A percentile compares a stretch with the other conserved stretches of the same genome.
Conservation (phyloP, 2,329 filamentous ascomycete genomes). For the Colletotrichum costaricense region DNA sequence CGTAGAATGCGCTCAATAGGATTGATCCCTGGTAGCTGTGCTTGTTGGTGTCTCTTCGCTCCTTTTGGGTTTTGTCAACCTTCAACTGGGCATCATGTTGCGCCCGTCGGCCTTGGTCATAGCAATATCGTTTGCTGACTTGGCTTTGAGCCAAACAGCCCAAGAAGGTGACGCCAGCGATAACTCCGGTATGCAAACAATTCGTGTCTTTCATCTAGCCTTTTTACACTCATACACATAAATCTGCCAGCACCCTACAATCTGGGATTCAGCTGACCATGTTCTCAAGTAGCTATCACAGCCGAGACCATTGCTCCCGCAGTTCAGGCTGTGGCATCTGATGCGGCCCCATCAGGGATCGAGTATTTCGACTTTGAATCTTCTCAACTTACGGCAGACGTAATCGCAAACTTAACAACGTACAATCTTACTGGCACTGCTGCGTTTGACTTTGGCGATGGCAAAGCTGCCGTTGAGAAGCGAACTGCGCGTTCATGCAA, state of each 20-base stretch:
- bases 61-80: neutral
- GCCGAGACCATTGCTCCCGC: neutral
- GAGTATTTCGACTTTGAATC: conserved; percentile 15
- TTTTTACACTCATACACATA: neutral
- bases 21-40: neutral
- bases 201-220: neutral
- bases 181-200: neutral
- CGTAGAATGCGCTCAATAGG: neutral
- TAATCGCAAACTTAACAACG: neutral
- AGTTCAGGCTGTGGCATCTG: neutral
- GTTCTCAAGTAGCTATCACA: neutral
- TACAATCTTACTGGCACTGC: neutral
- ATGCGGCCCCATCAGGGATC: neutral
- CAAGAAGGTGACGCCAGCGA: neutral
- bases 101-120: neutral
- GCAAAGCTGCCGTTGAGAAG: neutral
- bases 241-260: neutral
- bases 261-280: neutral
- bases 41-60: neutral
- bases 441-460: conserved; percentile 8
- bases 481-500: conserved; percentile 25
- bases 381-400: neutral
- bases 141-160: neutral
- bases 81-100: neutral
- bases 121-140: neutral